A percentile compares a stretch with the other conserved stretches of the same genome.
Evolutionary conservation across 768 basidiomycete species (phyloP).

Genomic region (Termitomyces sp.): DNA sequence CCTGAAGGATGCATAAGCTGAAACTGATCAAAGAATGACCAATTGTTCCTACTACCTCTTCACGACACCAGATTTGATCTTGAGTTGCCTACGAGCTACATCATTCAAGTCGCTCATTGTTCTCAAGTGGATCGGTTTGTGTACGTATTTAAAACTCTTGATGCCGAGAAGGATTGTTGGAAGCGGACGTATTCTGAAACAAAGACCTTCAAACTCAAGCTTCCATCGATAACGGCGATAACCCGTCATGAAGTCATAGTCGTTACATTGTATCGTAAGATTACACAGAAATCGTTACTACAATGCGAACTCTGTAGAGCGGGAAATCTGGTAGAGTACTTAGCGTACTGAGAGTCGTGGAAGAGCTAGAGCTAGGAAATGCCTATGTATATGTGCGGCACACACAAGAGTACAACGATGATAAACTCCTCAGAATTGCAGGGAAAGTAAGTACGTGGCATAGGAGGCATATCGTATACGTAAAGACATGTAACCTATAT

Average conservation of each 20-base stretch:
- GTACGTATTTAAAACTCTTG: not conserved
- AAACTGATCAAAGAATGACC: conserved; percentile 7
- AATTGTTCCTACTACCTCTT: conserved; percentile 45
- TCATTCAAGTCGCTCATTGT: conserved; percentile 45
- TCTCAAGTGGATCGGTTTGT: not conserved
- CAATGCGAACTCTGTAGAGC: conserved; percentile 31
- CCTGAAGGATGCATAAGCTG: conserved; percentile 26
- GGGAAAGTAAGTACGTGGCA: conserved; percentile 15
- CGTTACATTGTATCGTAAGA: conserved; percentile 36
- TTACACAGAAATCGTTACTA: conserved; percentile 39
- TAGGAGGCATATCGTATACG: conserved; percentile 20
- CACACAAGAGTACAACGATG: conserved; percentile 10
- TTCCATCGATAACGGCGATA: conserved; percentile 13
- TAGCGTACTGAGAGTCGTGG: conserved; percentile 3
- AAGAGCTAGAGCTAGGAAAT: conserved; percentile 5
- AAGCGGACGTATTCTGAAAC: not conserved
- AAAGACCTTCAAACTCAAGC: not conserved
- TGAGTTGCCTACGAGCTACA: conserved; percentile 55
- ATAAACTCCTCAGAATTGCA: conserved; percentile 14
- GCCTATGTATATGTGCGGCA: conserved; percentile 8
- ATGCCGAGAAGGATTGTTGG: not conserved
- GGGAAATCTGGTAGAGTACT: conserved; percentile 15
- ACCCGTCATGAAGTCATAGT: conserved; percentile 12
- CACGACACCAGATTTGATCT: conserved; percentile 66
- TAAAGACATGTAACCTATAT: conserved; percentile 13